Evolutionary conservation across 202 grass and related monocot species (phyloP).

Genomic region (Carex sylvatica): DNA sequence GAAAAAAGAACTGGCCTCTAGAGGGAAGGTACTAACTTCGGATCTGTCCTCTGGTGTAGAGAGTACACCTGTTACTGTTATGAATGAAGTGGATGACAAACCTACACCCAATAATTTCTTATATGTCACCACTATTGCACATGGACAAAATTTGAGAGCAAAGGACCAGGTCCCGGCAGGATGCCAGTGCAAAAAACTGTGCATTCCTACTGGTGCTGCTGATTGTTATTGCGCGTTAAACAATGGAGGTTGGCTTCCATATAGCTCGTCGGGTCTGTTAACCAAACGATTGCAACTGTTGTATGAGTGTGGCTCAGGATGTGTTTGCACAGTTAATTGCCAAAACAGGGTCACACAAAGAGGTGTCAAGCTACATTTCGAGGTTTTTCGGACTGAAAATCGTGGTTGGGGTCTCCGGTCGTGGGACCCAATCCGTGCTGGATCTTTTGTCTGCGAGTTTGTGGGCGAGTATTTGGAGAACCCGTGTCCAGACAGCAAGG

Average conservation of each 20-base stretch:
- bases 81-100: constrained; percentile 56
- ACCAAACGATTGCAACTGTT: constrained; percentile 34
- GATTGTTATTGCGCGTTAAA: constrained; percentile 42
- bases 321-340: constrained; percentile 48
- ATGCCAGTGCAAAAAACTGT: constrained; percentile 58
- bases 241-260: constrained; percentile 60
- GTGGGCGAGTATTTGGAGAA: constrained; percentile 54
- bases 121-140: constrained; percentile 41
- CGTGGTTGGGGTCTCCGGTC: constrained; percentile 58
- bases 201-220: constrained; percentile 44
- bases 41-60: constrained; percentile 59
- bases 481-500: constrained; percentile 10
- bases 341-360: constrained; percentile 64
- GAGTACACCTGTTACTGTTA: constrained; percentile 56
- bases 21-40: constrained; percentile 33
- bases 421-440: constrained; percentile 59
- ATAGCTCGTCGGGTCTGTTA: constrained; percentile 42
- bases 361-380: constrained; percentile 52
- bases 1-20: constrained; percentile 62
- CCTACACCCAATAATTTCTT: constrained; percentile 41
- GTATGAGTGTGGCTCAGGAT: constrained; percentile 56
- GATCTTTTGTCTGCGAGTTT: constrained; percentile 59
- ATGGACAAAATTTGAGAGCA: constrained; percentile 24
- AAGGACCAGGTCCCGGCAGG: background rate
- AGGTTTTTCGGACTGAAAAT: constrained; percentile 52